Percentiles rank a stretch among this genome's conserved stretches.
Evolutionary conservation across 345 rosid species (phyloP).

Genomic region (Corchorus olitorius): DNA sequence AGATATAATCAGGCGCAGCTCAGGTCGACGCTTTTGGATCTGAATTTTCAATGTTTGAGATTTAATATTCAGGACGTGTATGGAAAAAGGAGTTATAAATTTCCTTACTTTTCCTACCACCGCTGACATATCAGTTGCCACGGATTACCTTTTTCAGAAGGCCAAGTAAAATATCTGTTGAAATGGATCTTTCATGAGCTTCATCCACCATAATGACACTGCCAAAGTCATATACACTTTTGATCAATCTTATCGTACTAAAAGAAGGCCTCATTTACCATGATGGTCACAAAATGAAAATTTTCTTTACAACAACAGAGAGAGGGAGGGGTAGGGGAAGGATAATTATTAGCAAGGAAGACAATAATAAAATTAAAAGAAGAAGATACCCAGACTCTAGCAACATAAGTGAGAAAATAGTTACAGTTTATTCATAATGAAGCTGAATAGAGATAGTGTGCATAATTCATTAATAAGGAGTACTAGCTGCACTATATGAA

Average conservation of each 20-base stretch:
- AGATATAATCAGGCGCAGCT: conserved; percentile 81
- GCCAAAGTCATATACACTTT: conserved; percentile 4
- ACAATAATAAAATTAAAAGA: no score
- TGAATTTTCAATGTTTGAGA: conserved; percentile 28
- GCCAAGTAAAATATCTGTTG: conserved; percentile 93
- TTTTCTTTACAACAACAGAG: no score
- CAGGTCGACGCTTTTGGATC: conserved; percentile 93
- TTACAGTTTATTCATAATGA: neutral
- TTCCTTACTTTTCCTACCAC: conserved; percentile 13
- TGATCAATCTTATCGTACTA: no score
- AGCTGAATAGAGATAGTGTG: neutral
- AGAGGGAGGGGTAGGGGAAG: no score
- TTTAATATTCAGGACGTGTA: conserved; percentile 1
- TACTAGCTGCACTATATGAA: neutral
- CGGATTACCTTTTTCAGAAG: conserved; percentile 80
- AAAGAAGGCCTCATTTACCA: no score
- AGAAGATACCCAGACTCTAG: neutral
- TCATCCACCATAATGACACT: conserved; percentile 99
- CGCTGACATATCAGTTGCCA: conserved; percentile 2
- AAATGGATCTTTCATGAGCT: conserved; percentile 97
- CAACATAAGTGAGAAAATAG: neutral
- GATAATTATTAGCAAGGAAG: no score
- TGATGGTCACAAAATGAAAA: no score
- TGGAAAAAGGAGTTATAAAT: neutral
- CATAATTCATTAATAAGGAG: neutral